phyloP scores from a whole-genome alignment of 1,139 yeast genomes.

The Suhomyces chickasaworum region DNA sequence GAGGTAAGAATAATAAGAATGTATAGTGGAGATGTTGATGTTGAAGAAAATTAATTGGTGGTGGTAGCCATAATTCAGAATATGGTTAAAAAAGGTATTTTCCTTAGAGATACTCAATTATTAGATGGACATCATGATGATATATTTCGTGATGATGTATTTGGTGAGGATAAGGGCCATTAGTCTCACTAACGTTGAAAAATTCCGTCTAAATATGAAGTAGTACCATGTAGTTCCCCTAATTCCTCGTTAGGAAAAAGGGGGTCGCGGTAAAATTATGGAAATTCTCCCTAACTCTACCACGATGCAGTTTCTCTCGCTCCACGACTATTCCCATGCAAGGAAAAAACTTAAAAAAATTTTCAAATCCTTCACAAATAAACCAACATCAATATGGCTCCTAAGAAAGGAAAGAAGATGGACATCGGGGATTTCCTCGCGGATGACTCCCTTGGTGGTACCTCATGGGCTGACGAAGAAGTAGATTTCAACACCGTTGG shows the following conservation, averaged over 20 bases:
- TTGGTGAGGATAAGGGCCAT: too few relatives aligned
- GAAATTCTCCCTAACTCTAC: background rate
- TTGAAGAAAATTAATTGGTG: too few relatives aligned
- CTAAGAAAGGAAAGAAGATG: conserved; percentile 50
- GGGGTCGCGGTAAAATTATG: background rate
- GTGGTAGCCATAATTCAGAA: too few relatives aligned
- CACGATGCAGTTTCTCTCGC: background rate
- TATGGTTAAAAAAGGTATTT: too few relatives aligned
- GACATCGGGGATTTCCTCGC: conserved; percentile 55
- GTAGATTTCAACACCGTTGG: conserved; percentile 31
- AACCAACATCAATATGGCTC: conserved; percentile 25
- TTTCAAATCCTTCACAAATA: conserved; percentile 5
- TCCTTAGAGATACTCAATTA: too few relatives aligned
- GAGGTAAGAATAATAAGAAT: too few relatives aligned
- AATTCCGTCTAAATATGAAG: background rate
- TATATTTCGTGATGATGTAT: too few relatives aligned
- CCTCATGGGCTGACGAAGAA: conserved; percentile 34
- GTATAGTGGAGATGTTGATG: too few relatives aligned
- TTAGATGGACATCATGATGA: too few relatives aligned
- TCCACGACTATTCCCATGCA: background rate
- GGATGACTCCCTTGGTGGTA: conserved; percentile 48
- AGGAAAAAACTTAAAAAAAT: conserved; percentile 3
- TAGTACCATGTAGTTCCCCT: too few relatives aligned
- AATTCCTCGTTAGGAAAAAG: background rate
- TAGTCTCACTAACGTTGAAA: background rate